Base-by-base conservation (phyloP, 2,329 filamentous ascomycete species). In the Grosmannia serpens region DNA sequence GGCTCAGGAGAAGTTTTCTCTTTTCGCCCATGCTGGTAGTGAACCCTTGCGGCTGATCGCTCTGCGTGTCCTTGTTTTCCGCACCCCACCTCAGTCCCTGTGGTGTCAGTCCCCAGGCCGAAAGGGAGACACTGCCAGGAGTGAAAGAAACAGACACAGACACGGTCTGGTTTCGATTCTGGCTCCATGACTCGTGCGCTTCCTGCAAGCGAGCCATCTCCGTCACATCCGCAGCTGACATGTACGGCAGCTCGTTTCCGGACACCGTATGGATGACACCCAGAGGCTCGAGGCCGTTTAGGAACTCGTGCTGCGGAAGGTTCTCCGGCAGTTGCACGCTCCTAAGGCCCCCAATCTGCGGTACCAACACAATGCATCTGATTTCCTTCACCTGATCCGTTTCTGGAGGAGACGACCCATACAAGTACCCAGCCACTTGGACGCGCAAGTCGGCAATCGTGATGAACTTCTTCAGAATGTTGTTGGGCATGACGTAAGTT, bases 401-500 rank as follows among this genome's bases (percentile, higher is more conserved):
- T 74, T 97, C 94, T 8, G 89, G 86, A 3, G 94, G 91, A 1
- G 92, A 96, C 53, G 84, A 84, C 64, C 94, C 94, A 70, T 99
- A 99, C 0, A 99, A 81, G 70, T 96, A 99, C 1, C 91, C 94
- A 20, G 92, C 91, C 55, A 99, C 91, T 73, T 99, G 94, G 17
- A 97, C 91, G 53, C 95, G 88, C 58, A 99, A 82, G 75, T 99
- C 94, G 53, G 94, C 88, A 68, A 99, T 95, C 27, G 89, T 94
- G 75, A 99, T 97, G 78, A 99, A 99, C 64, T 90, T 89, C 80
- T 96, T 96, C 67, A 99, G 81, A 54, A 99, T 87, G 71, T 99
- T 99, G 82, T 97, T 99, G 1, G 94, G 94, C 89, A 99, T 96
- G 67, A 99, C 89, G 68, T 97, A 99, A 1, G 92, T 99, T 69